Base-by-base conservation (phyloP, 1,139 yeast species). In the Pichia sp. region DNA sequence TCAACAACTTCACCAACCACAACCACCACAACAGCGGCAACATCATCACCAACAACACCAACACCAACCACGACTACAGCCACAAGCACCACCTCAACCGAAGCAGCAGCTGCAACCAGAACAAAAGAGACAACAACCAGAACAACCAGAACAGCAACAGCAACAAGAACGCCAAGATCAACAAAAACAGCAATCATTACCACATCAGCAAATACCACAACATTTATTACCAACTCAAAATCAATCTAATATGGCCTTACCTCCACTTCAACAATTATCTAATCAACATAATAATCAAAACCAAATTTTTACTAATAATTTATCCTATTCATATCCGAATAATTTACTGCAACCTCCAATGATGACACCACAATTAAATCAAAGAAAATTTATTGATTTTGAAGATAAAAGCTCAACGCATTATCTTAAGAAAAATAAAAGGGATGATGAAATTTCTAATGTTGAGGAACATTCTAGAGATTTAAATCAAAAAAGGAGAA, bases 391-490 rank as follows among this genome's bases (percentile, higher is more conserved):
- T 16, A 36, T 45, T 25, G 48, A 45, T 39, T 45, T 45, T 26
- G 48, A 45, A 38, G 46, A 45, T 37, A 34, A 37, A 20, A 42
- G 36, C 7, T 45, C 48, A 10, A 30, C 24, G 9, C 41, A 42
- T 29, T 45, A 45, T 26, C 26, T 42, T 9, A 39, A 41, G 9
- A 38, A 31, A 9, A 23, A 28, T n/a, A 5, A 1, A 32, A 16
- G 20, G 16, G n/a, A 24, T 38, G 23, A 23, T 10, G 7, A 22
- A 12, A 12, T 22, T 27, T 12, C 11, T 28, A n/a, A n/a, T 28
- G 28, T 25, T 25, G 23, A 12, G n/a, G 25, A 26, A 24, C 29
- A 25, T 24, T 34, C n/a, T 34, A 5, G 25, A 25, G 16, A 25
- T 3, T 4, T 20, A 5, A 8, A 24, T 33, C 22, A 6, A 8